Evolutionary conservation across 345 rosid species (phyloP), one percentile per base, ranked within the genome.

Genomic region (Pugionium dolabratum): DNA sequence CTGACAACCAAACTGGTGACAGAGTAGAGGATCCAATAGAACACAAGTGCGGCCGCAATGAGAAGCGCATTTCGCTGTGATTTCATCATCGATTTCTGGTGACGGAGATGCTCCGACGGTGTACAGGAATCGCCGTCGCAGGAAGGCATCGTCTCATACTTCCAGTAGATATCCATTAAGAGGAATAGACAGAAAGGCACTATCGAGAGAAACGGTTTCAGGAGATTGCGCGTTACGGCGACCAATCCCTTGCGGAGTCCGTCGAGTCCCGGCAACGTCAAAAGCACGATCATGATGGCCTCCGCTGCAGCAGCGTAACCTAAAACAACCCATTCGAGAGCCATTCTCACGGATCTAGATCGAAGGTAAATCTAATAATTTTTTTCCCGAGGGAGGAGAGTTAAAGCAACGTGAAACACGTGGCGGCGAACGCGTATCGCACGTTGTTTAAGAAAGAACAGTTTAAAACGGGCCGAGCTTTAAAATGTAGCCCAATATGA

Each of bases 271-370:
- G 97, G 97, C 52, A 91, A 42, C 2, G 97, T 91, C 48, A 91
- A 76, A 36, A 91, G 85, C 36, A 91, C 79, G 43, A 88, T 81
- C 97, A 91, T 88, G 62, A 91, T 81, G 41, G 96, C 97, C 77
- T 91, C 97, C 1, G 97, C 97, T 4, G 80, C 94, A 5, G 94
- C 96, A 1, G 96, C 86, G 72, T 91, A 91, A 8, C 91, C 91
- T 27, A 88, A 80, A 45, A 88, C 91, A 25, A 91, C 88, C 97
- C 97, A 91, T 72, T 91, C 97, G n/a, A 91, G 82, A 47, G 97
- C 97, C 97, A 90, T 90, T 43, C 39, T 61, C 54, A 47, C 69
- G 9, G 50, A 41, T 57, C 64, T 56, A 10, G 63, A 42, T 46
- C 63, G 18, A 18, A 18, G 18, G 18, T 18, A 18, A 18, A 18